Base-by-base conservation (phyloP, 164 flowering plant species). In the Vitis amurensis region DNA sequence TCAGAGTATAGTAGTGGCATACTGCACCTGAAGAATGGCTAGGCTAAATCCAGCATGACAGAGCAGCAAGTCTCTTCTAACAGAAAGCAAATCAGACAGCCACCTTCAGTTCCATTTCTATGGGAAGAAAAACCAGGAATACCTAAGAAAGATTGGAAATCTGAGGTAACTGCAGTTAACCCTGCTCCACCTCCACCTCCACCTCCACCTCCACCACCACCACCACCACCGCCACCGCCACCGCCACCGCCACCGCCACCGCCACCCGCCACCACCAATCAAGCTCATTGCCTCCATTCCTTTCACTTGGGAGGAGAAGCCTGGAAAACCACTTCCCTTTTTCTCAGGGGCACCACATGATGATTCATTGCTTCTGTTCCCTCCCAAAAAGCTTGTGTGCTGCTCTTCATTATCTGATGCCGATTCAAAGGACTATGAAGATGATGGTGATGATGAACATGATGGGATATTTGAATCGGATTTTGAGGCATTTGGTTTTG, bases 51-150 rank as follows among this genome's bases (percentile, higher is more conserved):
- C 31, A 70, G 59, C 44, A 85, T 84, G 88, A 80, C 30, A 59
- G 86, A 79, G 62, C 63, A n/a, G 44, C 78, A 71, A 48, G 59
- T 30, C n/a, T 61, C 57, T 4, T 27, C 30, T 16, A 76, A 59
- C 16, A 72, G 65, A 48, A 77, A 74, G 80, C 73, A 60, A 53
- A 64, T 75, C 37, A 77, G 80, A 66, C 79, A 85, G 62, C 81
- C 78, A n/a, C 83, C 82, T 59, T 74, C 93, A 9, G 77, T 91
- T 63, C 98, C 98, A 12, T 94, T 94, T 70, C 78, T 85, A 1
- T 91, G 97, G 98, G 96, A 94, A 76, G 88, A 68, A 61, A 84
- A 68, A 80, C 98, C 98, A 17, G 98, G 98, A 37, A 81, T 71
- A 23, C 91, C 97, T 14, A 90, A 86, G 71, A 82, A 79, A 50